Percentiles rank a stretch among this genome's conserved stretches.
These are phyloP conservation scores for Rugonectria rugulosa DNA, from an alignment of 2,329 filamentous ascomycete genomes.

Conservation along the genomic window DNA sequence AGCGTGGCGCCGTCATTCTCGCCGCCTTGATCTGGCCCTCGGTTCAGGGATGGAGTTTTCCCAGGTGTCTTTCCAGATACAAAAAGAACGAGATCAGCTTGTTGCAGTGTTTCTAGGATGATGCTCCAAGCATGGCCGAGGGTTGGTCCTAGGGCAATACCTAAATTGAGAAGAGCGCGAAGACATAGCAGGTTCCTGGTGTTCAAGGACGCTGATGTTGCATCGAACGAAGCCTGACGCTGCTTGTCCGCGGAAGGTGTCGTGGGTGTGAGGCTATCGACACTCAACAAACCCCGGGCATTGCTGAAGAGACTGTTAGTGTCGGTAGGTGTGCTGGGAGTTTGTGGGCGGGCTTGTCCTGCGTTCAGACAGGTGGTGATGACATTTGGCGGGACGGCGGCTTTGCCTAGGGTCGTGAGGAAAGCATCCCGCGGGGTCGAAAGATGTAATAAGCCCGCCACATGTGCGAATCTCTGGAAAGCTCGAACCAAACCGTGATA, in stretches of 20 bases:
- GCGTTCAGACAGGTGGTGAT: conserved; percentile 66
- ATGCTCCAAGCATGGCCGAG: conserved; percentile 88
- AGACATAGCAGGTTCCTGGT: conserved; percentile 91
- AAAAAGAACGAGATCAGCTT: conserved; percentile 88
- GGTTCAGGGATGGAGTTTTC: conserved; percentile 57
- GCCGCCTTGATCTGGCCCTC: conserved; percentile 54
- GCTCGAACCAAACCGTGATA: conserved; percentile 92
- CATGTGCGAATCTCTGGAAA: conserved; percentile 94
- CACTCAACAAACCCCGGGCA: conserved; percentile 74
- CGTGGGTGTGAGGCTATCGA: conserved; percentile 71
- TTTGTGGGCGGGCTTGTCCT: conserved; percentile 52
- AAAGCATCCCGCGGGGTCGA: conserved; percentile 92
- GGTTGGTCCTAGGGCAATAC: conserved; percentile 91
- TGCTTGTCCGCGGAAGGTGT: conserved; percentile 65
- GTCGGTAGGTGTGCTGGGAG: conserved; percentile 58
- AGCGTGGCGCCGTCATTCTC: conserved; percentile 60
- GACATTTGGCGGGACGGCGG: conserved; percentile 85
- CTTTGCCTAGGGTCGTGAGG: conserved; percentile 90
- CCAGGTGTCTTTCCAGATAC: conserved; percentile 64
- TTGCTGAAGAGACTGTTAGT: conserved; percentile 70
- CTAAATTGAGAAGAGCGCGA: conserved; percentile 89
- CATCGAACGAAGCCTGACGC: conserved; percentile 66
- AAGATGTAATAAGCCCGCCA: conserved; percentile 86
- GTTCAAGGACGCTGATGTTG: conserved; percentile 67
- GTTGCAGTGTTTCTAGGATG: conserved; percentile 88